Percentiles rank a stretch among this genome's conserved stretches.
These are phyloP conservation scores for Stagonosporopsis chrysanthemi DNA, from an alignment of 2,329 filamentous ascomycete species.

Conservation along the genomic window DNA sequence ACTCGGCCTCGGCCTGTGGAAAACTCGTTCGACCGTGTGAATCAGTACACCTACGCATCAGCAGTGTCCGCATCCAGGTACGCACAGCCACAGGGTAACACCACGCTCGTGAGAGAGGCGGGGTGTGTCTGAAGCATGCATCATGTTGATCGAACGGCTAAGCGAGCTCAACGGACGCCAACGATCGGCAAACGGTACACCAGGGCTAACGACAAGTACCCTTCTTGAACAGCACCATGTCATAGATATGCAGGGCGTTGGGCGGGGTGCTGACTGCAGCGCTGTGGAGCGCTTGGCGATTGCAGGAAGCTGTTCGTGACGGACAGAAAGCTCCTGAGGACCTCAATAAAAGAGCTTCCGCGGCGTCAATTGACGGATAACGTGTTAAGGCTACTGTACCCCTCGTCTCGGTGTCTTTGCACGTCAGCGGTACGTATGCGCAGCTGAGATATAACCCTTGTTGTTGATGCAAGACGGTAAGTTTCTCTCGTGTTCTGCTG, in stretches of 20 bases:
- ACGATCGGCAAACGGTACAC: slow-evolving; percentile 1
- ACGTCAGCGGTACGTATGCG: neutral
- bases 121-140: neutral
- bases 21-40: neutral
- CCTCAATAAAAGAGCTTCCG: neutral
- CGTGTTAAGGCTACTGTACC: neutral
- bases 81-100: slow-evolving; percentile 4
- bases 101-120: slow-evolving; percentile 2
- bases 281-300: neutral
- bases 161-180: slow-evolving; percentile 7
- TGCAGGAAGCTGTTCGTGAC: neutral
- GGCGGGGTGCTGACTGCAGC: slow-evolving; percentile 17
- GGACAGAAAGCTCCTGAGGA: neutral
- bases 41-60: slow-evolving; percentile 8
- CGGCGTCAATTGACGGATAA: neutral
- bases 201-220: neutral
- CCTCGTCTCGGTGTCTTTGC: neutral
- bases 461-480: neutral
- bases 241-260: slow-evolving; percentile 1
- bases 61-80: slow-evolving; percentile 13
- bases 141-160: neutral
- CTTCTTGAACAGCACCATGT: neutral
- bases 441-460: neutral
- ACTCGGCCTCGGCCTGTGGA: slow-evolving; percentile 12
- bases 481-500: neutral